These are phyloP conservation scores for Vaccinium myrtillus DNA, from an alignment of 148 eudicot species.

Conservation along the genomic window DNA sequence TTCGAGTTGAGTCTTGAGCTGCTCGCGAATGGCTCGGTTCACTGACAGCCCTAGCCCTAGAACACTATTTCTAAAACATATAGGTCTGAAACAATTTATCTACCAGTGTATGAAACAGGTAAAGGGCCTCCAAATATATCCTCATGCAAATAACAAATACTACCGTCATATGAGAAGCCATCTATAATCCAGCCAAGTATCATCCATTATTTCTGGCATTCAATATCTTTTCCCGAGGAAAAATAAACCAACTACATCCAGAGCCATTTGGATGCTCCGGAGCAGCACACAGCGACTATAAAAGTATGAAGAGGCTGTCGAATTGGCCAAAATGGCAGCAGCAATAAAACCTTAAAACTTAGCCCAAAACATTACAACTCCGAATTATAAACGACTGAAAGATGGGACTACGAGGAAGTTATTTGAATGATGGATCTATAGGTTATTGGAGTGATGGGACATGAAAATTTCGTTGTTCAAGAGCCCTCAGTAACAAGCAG, in stretches of 20 bases:
- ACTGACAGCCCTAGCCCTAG: no score
- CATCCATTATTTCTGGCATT: conserved; percentile 2
- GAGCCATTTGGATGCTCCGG: neutral
- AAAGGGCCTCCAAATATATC: neutral
- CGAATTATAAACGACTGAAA: neutral
- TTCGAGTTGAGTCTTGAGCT: no score
- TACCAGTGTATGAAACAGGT: neutral
- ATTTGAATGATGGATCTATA: neutral
- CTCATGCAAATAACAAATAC: neutral
- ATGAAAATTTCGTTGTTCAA: neutral
- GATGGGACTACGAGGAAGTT: neutral
- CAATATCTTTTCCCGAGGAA: neutral
- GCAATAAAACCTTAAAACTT: neutral
- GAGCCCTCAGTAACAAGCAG: neutral
- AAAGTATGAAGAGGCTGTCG: neutral
- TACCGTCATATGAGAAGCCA: neutral
- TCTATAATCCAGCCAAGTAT: neutral
- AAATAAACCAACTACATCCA: neutral
- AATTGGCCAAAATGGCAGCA: neutral
- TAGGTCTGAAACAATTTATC: neutral
- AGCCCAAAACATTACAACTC: neutral
- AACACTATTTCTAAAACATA: neutral
- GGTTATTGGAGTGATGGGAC: neutral
- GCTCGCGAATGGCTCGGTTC: no score
- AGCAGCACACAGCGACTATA: neutral